Conservation (phyloP, 495 filamentous ascomycete genomes). For the Durotheca rogersii region DNA sequence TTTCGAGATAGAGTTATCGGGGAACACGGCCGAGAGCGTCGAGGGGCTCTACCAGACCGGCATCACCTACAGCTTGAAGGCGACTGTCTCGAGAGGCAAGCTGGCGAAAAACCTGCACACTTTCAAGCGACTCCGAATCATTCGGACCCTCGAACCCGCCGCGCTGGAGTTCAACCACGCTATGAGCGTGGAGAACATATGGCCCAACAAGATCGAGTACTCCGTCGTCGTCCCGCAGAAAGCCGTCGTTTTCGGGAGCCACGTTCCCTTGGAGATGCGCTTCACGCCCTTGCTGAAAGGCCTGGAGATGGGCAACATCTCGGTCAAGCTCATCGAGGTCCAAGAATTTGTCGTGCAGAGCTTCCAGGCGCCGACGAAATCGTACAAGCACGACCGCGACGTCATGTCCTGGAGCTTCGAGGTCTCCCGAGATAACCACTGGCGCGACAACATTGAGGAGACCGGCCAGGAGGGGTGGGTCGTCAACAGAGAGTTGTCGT, state of each 20-base stretch:
- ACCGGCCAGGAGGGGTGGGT: conserved; percentile 73
- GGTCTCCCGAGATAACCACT: conserved; percentile 57
- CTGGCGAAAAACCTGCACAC: conserved; percentile 77
- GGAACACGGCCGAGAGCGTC: conserved; percentile 78
- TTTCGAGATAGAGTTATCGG: conserved; percentile 77
- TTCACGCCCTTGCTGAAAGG: conserved; percentile 86
- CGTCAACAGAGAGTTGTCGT: conserved; percentile 63
- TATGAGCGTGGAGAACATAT: conserved; percentile 92
- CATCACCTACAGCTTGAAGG: conserved; percentile 85
- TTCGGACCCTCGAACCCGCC: conserved; percentile 79
- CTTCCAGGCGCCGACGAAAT: conserved; percentile 53
- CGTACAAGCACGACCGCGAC: conserved; percentile 61
- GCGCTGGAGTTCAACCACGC: conserved; percentile 81
- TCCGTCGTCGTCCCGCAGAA: conserved; percentile 85
- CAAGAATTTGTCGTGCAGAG: conserved; percentile 63
- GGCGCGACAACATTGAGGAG: conserved; percentile 68
- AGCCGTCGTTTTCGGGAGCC: conserved; percentile 86
- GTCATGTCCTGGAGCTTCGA: conserved; percentile 64
- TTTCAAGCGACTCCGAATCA: conserved; percentile 78
- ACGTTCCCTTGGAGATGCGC: conserved; percentile 73
- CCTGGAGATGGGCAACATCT: conserved; percentile 73
- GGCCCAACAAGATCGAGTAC: conserved; percentile 94
- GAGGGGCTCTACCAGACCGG: conserved; percentile 80
- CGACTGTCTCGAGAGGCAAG: conserved; percentile 76
- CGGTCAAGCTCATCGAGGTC: conserved; percentile 71